Conservation (phyloP, 176 grass and related monocot genomes). For the Secale cereale region DNA sequence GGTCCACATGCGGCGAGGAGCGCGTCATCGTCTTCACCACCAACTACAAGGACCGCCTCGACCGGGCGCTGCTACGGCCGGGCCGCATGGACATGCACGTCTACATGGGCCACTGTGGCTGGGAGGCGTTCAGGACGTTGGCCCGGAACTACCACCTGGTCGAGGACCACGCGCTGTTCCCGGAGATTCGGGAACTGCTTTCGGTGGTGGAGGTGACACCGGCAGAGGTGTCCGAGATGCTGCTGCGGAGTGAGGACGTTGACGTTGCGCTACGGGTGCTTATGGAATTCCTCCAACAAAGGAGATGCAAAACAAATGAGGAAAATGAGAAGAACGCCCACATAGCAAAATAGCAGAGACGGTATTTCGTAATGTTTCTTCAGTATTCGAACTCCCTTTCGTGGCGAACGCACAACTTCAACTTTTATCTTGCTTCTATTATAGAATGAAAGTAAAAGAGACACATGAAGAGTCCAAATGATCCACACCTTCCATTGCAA, state of each 20-base stretch:
- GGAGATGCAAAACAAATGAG: neutral
- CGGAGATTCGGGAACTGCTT: neutral
- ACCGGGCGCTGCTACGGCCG: constrained; percentile 65
- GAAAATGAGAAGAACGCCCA: neutral
- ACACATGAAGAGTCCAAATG: too few species aligned
- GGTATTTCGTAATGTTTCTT: too few species aligned
- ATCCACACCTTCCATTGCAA: too few species aligned
- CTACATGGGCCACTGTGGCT: constrained; percentile 41
- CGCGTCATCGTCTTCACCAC: constrained; percentile 85
- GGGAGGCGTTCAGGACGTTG: constrained; percentile 42
- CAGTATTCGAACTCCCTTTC: too few species aligned
- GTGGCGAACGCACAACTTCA: too few species aligned
- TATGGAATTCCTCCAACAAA: neutral
- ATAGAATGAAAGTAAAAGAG: too few species aligned
- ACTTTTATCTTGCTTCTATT: too few species aligned
- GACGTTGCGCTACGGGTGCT: neutral
- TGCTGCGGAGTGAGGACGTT: constrained; percentile 16
- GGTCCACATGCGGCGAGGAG: constrained; percentile 59
- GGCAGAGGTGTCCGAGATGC: constrained; percentile 26
- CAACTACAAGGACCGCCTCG: constrained; percentile 74
- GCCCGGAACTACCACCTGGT: constrained; percentile 21
- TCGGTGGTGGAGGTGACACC: constrained; percentile 21
- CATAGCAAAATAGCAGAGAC: neutral
- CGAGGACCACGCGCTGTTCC: constrained; percentile 23
- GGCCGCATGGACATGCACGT: constrained; percentile 79